Evolutionary conservation across 2,329 filamentous ascomycete genomes (phyloP).

Genomic region (Diatrype stigma): DNA sequence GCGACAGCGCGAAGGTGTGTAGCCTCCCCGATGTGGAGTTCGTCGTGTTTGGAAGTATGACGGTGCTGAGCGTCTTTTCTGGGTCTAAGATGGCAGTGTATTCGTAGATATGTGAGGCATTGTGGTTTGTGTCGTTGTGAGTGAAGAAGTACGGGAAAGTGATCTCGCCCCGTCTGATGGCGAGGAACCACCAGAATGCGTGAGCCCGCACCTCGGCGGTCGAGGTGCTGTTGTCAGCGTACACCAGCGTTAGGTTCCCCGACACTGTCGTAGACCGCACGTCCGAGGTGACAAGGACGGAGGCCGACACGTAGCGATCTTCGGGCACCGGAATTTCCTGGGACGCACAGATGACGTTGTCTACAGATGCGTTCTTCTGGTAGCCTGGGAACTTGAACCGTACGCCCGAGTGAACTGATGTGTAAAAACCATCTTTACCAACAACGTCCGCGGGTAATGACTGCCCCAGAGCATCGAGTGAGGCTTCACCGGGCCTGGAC

Average conservation of each 20-base stretch:
- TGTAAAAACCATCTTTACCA: constrained; percentile 29
- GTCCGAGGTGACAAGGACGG: constrained; percentile 40
- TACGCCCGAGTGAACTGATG: constrained; percentile 36
- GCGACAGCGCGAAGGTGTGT: constrained; percentile 39
- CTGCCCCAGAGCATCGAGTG: constrained; percentile 38
- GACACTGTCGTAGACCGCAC: constrained; percentile 33
- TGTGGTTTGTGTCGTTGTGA: constrained; percentile 34
- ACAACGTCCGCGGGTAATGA: constrained; percentile 35
- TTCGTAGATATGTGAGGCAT: constrained; percentile 42
- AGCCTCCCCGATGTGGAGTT: constrained; percentile 32
- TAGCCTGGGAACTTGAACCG: constrained; percentile 40
- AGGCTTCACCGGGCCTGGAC: constrained; percentile 37
- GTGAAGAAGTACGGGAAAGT: constrained; percentile 40
- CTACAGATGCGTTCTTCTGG: constrained; percentile 15
- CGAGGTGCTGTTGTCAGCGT: constrained; percentile 36
- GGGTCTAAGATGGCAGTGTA: constrained; percentile 33
- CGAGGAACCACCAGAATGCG: constrained; percentile 40
- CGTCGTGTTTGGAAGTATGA: constrained; percentile 36
- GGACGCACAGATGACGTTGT: constrained; percentile 40
- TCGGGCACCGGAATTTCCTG: constrained; percentile 33
- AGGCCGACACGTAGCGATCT: constrained; percentile 36
- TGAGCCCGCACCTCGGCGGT: constrained; percentile 38
- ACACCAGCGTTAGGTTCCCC: constrained; percentile 38
- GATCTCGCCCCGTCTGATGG: constrained; percentile 42
- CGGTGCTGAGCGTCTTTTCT: constrained; percentile 32